Evolutionary conservation across 2,329 filamentous ascomycete species (phyloP), one percentile per base, ranked within the genome.

Genomic region (Trichoderma afroharzianum): DNA sequence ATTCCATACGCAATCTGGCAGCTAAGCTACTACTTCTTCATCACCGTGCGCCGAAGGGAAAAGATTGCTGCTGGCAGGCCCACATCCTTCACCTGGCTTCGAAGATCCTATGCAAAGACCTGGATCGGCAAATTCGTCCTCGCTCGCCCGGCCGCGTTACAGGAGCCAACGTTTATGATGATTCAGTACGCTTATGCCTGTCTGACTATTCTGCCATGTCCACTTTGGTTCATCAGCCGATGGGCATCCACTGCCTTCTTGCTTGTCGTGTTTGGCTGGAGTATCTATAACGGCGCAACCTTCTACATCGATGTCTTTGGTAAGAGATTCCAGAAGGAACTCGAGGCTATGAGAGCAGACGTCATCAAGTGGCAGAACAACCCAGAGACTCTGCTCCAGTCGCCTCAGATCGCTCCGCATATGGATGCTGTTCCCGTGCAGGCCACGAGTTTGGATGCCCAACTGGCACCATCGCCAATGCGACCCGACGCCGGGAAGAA

Each of bases 241-340:
- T 93, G 91, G 87, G 91, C 93, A 0, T 96, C 93, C 53, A 90
- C 91, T 2, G 75, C 80, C 0, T 99, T 98, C 82, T 85, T 99
- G 59, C 85, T 91, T 69, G 83, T 88, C 3, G 90, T 99, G n/a
- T 98, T 99, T 78, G 86, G 90, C 57, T 98, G 95, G 94, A 97
- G 93, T 76, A 92, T 98, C 70, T 97, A 98, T 84, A 99, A 99
- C 76, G 96, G 96, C 36, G 94, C 96, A 21, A 98, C 95, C 0
- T 99, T 93, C 81, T 99, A 99, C 82, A 98, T 99, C 78, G 96
- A 99, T 77, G 93, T 98, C 2, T 99, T 98, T 80, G 96, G 97
- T 68, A 97, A 93, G 77, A 90, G 95, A 3, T 98, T 99, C 85
- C 94, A 99, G 84, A 97, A 95, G 79, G 96, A 99, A 81, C 86